Base-by-base conservation (phyloP, 1,284 basidiomycete species). In the Coniferiporia weirii region DNA sequence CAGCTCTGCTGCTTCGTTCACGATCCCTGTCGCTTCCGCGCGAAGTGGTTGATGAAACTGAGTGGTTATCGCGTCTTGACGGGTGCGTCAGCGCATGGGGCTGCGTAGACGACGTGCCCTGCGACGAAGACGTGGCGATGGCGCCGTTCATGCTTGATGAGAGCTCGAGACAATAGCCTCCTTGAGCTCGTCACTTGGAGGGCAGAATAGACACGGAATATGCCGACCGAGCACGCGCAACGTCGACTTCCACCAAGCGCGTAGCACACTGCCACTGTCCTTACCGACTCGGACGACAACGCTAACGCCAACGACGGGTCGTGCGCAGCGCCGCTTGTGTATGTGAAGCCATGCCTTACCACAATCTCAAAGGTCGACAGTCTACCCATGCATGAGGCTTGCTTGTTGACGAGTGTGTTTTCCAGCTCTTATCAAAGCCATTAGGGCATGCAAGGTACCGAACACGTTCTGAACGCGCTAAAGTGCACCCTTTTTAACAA, bases 371-470 rank as follows among this genome's bases (percentile, higher is more conserved):
- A 78, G 89, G 93, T 91, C 64, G 64, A 78, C 69, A 35, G 27
- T 35, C 43, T 15, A 7, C 22, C 43, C 7, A 36, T 49, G 13
- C 35, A 13, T 49, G 13, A 36, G 32, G 43, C 60, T 27, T 51
- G 58, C 27, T 49, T 49, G 5, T 10, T 49, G 43, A 46, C 40
- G 19, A 15, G n/a, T 45, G 22, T 27, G 38, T 62, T 40, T 40
- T 40, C 15, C 66, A 96, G 93, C 93, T 67, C 81, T 96, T 69
- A 95, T 96, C 78, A 96, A 96, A 82, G 93, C 91, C 62, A 94
- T 96, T 74, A 83, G 93, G 66, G 83, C 91, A 67, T 95, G 91
- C 84, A 95, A 95, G 85, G 93, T 91, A 56, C 17, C 22, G 20
- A 38, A 40, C 32, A 43, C 45, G 51, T 48, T 54, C 53, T 52